Conservation (phyloP, 768 basidiomycete species). For the Suillus variegatus region DNA sequence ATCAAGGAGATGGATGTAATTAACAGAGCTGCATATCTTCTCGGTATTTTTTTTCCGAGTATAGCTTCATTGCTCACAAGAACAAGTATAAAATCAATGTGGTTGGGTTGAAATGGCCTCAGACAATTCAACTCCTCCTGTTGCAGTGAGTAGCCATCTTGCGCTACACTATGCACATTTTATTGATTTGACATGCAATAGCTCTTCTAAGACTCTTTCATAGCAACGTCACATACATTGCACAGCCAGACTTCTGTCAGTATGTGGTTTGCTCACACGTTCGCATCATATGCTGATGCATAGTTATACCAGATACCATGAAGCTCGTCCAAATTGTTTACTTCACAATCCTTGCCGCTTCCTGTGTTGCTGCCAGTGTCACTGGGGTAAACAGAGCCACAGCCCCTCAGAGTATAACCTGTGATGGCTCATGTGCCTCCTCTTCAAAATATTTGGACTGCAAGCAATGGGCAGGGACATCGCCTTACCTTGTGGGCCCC, state of each 20-base stretch:
- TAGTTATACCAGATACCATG: neutral
- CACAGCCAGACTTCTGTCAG: neutral
- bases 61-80: too few species aligned
- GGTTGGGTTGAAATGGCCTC: neutral
- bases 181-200: neutral
- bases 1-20: neutral
- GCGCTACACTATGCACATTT: neutral
- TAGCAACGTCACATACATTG: neutral
- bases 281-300: neutral
- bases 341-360: slow-evolving; percentile 29
- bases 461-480: neutral
- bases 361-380: slow-evolving; percentile 1
- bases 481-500: neutral
- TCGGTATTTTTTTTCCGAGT: neutral
- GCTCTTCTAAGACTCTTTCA: too few species aligned
- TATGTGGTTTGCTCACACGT: neutral
- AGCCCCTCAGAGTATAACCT: too few species aligned
- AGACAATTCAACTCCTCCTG: neutral
- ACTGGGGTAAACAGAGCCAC: neutral
- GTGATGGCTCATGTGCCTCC: too few species aligned
- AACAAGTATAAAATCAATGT: neutral
- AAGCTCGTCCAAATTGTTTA: neutral
- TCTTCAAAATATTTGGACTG: neutral
- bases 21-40: neutral
- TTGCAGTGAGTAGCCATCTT: neutral